Conservation (phyloP, 164 flowering plant species). For the Macadamia tetraphylla region DNA sequence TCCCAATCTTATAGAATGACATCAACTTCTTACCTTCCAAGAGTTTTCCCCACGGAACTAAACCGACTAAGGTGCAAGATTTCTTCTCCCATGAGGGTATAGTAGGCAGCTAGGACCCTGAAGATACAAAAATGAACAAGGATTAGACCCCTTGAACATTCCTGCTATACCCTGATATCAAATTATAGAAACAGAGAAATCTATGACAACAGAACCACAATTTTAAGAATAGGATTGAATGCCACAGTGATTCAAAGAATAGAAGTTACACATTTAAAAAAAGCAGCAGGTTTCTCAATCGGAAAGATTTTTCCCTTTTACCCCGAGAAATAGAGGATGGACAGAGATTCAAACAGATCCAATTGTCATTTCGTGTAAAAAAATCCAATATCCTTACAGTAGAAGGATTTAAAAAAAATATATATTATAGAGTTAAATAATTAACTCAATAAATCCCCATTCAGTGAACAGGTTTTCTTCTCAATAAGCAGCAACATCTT, state of each 20-base stretch:
- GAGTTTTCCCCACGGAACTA: conserved; percentile 56
- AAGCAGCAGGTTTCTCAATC: no score
- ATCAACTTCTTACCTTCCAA: conserved; percentile 37
- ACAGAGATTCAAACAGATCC: neutral
- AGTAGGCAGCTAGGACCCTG: conserved; percentile 6
- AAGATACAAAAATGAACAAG: neutral
- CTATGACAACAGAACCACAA: neutral
- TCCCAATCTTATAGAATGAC: conserved; percentile 27
- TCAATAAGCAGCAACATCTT: neutral
- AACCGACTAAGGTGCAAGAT: conserved; percentile 41
- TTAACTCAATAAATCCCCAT: neutral
- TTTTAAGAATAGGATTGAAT: neutral
- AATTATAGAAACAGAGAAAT: neutral
- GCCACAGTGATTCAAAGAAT: neutral
- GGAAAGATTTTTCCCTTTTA: no score
- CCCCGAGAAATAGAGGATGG: neutral
- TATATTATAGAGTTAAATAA: neutral
- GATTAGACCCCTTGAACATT: neutral
- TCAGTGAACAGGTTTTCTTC: neutral
- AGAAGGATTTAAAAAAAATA: neutral
- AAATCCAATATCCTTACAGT: neutral
- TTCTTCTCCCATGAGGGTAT: conserved; percentile 73
- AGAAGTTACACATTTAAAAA: neutral
- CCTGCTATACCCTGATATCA: no score
- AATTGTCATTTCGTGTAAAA: neutral